phyloP scores from a whole-genome alignment of 2,329 filamentous ascomycete species.

The Ceratocystis variospora region DNA sequence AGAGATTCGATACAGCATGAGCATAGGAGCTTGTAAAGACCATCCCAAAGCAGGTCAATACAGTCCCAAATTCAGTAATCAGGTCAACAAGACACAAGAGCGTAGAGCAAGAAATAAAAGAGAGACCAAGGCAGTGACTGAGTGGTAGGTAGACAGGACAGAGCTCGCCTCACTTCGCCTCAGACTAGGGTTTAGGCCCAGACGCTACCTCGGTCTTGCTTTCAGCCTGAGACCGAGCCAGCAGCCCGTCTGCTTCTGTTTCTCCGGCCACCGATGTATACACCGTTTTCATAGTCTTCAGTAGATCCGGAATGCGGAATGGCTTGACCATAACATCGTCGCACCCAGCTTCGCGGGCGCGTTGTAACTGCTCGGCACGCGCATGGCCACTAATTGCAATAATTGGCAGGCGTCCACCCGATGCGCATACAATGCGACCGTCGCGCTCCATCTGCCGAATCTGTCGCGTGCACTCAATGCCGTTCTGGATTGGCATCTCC shows the following conservation, averaged over 20 bases:
- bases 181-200: not conserved
- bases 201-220: conserved; percentile 1
- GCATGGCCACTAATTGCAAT: conserved; percentile 57
- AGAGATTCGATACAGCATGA: not conserved
- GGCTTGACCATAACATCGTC: conserved; percentile 61
- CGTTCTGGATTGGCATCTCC: conserved; percentile 64
- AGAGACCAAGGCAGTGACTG: not conserved
- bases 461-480: conserved; percentile 48
- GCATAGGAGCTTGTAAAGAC: not conserved
- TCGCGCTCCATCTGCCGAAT: conserved; percentile 48
- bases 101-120: not conserved
- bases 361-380: conserved; percentile 44
- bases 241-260: not conserved
- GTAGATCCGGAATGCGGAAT: conserved; percentile 48
- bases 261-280: conserved; percentile 24
- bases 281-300: conserved; percentile 45
- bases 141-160: not conserved
- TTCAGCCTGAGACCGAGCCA: not conserved
- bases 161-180: not conserved
- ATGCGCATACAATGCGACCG: conserved; percentile 34
- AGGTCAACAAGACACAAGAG: not conserved
- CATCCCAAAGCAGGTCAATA: too few relatives aligned
- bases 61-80: too few relatives aligned
- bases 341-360: conserved; percentile 38
- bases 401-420: conserved; percentile 42